Evolutionary conservation across 2,329 filamentous ascomycete species (phyloP), one percentile per base, ranked within the genome.

Genomic region (Colletotrichum theobromicola): DNA sequence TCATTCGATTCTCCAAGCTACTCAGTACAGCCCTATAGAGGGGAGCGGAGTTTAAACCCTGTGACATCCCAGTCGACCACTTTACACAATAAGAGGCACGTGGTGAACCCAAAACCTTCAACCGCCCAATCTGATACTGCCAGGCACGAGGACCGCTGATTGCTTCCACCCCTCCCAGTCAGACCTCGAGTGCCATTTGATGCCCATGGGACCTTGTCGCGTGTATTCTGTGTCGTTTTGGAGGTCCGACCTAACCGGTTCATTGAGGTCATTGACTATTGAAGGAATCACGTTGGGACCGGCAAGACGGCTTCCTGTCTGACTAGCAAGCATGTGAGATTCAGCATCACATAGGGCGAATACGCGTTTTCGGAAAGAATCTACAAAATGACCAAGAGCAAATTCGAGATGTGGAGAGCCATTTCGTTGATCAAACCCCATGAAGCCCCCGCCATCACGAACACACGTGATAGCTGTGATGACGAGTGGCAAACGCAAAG

Each of bases 311-410:
- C n/a, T 50, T 13, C 24, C n/a, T 50, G 42, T 50, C 42, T 50
- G 42, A 50, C 42, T 50, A 21, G 42, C n/a, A n/a, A 46, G 18
- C 18, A 9, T n/a, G 18, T 46, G 18, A 46, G n/a, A 50, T 6
- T 10, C 4, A 50, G n/a, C n/a, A n/a, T 13, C 10, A 2, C n/a
- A 50, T n/a, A 21, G 3, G 2, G 1, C 21, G 10, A 7, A 5
- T 21, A 10, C 10, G 12, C 42, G 1, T n/a, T 13, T 7, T 13
- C 5, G 4, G n/a, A 50, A 2, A 50, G 10, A 21, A 1, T 50
- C 6, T 50, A 13, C 42, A 10, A 6, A 50, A 50, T 13, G 42
- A 50, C 2, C 37, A 6, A n/a, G 2, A 50, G n/a, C 42, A 50
- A n/a, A n/a, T 4, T 13, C 4, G n/a, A 7, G 21, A 2, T 9